Percentiles rank a stretch among this genome's conserved stretches.
Conservation (phyloP, 805 yeast genomes). For the Candida parachauliodes region DNA sequence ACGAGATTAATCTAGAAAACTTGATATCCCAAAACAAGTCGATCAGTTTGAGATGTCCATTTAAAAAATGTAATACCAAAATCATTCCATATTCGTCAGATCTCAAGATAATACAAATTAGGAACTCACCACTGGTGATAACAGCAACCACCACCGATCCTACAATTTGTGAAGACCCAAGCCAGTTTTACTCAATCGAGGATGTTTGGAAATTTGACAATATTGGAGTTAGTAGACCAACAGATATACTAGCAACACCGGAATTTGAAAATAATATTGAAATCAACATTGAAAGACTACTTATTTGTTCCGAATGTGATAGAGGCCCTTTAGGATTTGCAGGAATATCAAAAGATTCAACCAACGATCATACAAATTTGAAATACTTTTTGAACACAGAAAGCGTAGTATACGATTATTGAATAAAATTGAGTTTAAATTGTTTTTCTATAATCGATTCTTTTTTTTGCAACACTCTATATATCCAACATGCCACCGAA, state of each 20-base stretch:
- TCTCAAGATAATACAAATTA: conserved; percentile 10
- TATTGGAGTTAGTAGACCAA: conserved; percentile 62
- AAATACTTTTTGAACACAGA: conserved; percentile 43
- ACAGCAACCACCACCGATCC: conserved; percentile 8
- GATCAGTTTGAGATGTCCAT: conserved; percentile 19
- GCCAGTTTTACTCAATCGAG: conserved; percentile 38
- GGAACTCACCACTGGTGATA: conserved; percentile 29
- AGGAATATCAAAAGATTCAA: conserved; percentile 29
- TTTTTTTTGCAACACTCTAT: conserved; percentile 4
- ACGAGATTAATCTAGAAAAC: neutral
- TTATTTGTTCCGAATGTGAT: conserved; percentile 76
- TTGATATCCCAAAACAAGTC: neutral
- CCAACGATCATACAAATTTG: conserved; percentile 32
- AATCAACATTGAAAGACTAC: conserved; percentile 44
- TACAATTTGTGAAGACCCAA: conserved; percentile 6
- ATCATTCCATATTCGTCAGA: conserved; percentile 8
- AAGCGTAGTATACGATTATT: conserved; percentile 40
- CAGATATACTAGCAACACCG: conserved; percentile 18
- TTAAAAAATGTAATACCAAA: conserved; percentile 17
- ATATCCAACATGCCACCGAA: conserved; percentile 2
- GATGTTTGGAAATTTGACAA: conserved; percentile 82
- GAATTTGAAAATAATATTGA: conserved; percentile 12
- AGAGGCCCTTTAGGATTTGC: conserved; percentile 76
- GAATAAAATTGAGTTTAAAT: neutral
- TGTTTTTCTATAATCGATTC: neutral